Base-by-base conservation (phyloP, 2,329 filamentous ascomycete species). In the Emmonsiellopsis sp. region DNA sequence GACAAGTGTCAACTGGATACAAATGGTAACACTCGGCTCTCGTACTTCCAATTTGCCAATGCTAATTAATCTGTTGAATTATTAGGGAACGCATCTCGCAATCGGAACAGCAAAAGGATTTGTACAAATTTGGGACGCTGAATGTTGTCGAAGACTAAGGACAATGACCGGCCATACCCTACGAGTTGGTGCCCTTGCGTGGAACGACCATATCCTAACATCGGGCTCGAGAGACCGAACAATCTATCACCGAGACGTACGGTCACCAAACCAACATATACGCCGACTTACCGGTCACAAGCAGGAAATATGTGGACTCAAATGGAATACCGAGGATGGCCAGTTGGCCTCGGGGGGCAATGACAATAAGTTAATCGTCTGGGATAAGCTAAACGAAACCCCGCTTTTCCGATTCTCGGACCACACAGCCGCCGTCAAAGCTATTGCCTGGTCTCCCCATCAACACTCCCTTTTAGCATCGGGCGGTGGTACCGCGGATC, bases 281-380 rank as follows among this genome's bases (percentile, higher is more conserved):
- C 82, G 85, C 54, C 91, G 90, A 64, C 77, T 98, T 3, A 84
- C 89, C 6, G 93, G 93, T 6, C 93, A 98, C 71, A 98, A 97
- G 70, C 93, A 98, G 72, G 93, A 98, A 72, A 89, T 98, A 10
- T 98, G 93, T 66, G 93, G 93, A 7, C 74, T 98, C 49, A 91
- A 91, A 63, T 98, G 93, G 93, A 98, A 98, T 63, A 88, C 87
- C 54, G 91, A 97, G 61, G 92, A 96, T 63, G 88, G 90, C 5
- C 93, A 98, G 68, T 79, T 98, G 31, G 93, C 93, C 10, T 95
- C 88, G 53, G 93, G 93, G 49, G 93, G 93, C 5, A 98, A 98
- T 69, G 93, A 98, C 74, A 98, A 98, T 74, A 97, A 97, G 68
- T 78, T 98, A 45, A 93, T 97, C 81, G 90, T 98, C 27, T 98